Evolutionary conservation across 371 early-diverging fungal genomes (phyloP), one percentile per base, ranked within the genome.

Genomic region (Mortierella sp.): DNA sequence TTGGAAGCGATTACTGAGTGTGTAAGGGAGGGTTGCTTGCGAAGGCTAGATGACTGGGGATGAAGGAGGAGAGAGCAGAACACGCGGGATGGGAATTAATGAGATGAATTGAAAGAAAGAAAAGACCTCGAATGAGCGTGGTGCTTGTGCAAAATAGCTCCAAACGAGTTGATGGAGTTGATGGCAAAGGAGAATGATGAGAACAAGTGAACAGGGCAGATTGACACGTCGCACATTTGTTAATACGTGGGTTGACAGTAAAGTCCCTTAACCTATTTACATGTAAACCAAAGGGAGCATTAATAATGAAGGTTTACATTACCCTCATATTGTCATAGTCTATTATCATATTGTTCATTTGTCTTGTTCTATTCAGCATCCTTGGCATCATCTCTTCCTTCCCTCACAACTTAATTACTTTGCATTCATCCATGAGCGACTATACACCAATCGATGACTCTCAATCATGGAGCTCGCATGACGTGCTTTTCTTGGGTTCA

Each of bases 401-500:
- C 19, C 52, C 40, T 24, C n/a, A 47, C 60, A 38, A 19, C 24
- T 22, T 53, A 53, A 21, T 53, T 24, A 22, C 28, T 13, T 24
- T 16, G 22, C 24, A 53, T 13, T 43, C 41, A 33, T 38, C 43
- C 57, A 80, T 80, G 81, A 57, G 63, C 36, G 68, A 72, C 48
- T 81, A 81, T 52, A 61, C 58, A 22, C 66, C 82, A 59, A 72
- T 81, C 43, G 82, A 81, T 58, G 82, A 81, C 67, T 60, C 76
- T 22, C 81, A 80, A 41, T 80, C 81, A 55, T 69, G 53, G 68
- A 72, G 66, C 19, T 80, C 81, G 40, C 81, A 80, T 72, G 82
- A 81, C 67, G 76, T 76, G 22, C 73, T 81, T 24, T 81, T 81
- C 43, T 53, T 69, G 40, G 82, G 75, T 47, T 68, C 82, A 69